Evolutionary conservation across 768 basidiomycete genomes (phyloP).

Genomic region (Russula sp.): DNA sequence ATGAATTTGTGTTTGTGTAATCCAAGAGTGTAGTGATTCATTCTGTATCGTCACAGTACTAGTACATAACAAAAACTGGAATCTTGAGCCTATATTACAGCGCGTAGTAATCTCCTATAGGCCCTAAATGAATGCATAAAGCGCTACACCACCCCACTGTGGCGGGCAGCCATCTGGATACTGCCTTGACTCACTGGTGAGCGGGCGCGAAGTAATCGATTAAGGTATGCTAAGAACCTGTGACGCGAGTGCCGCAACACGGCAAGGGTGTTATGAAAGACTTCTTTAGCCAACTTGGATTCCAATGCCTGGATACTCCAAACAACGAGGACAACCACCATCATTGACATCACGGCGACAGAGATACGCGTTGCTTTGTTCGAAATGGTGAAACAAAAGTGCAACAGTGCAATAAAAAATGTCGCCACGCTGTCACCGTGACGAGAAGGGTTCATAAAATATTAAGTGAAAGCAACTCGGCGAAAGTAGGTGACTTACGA

Average conservation of each 20-base stretch:
- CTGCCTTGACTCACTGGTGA: background rate
- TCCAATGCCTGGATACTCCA: slow-evolving; percentile 16
- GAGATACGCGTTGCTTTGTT: slow-evolving; percentile 15
- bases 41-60: background rate
- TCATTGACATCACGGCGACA: slow-evolving; percentile 2
- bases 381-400: slow-evolving; percentile 11
- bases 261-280: no score
- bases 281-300: background rate
- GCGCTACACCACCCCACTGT: background rate
- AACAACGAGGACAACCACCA: background rate
- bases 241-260: no score
- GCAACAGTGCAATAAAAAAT: slow-evolving; percentile 10
- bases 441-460: background rate
- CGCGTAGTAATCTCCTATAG: background rate
- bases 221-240: no score
- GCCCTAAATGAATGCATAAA: background rate
- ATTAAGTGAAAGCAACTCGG: background rate
- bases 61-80: background rate
- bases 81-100: background rate
- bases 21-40: background rate
- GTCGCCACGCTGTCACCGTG: slow-evolving; percentile 2
- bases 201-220: no score
- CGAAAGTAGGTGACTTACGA: no score
- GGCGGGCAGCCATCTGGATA: background rate
- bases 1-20: background rate